phyloP scores from a whole-genome alignment of 495 filamentous ascomycete species.

The Niebla homalea region DNA sequence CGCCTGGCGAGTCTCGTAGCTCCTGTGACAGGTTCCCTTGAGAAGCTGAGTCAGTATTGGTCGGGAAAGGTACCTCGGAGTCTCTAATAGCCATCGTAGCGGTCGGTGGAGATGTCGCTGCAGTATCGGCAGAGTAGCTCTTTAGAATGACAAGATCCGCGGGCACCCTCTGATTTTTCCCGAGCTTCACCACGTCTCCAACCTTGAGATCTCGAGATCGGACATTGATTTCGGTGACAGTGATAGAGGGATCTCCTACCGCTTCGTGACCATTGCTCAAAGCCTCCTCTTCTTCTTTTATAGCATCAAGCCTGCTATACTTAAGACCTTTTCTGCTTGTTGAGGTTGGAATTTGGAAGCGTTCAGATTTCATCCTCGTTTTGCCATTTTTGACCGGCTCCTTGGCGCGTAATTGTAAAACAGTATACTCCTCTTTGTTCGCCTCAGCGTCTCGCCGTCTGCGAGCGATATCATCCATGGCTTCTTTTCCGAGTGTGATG shows the following conservation, averaged over 20 bases:
- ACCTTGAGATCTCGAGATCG: constrained; percentile 85
- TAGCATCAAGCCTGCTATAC: constrained; percentile 12
- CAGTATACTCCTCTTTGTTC: constrained; percentile 80
- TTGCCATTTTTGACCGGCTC: constrained; percentile 18
- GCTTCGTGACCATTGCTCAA: constrained; percentile 20
- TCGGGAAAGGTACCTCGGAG: too few species aligned
- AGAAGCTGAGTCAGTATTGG: too few species aligned
- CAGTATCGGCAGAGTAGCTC: constrained; percentile 53
- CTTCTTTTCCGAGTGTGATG: constrained; percentile 92
- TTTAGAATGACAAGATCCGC: constrained; percentile 91
- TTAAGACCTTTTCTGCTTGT: constrained; percentile 7
- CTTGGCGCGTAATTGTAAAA: constrained; percentile 51
- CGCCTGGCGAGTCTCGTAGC: background rate
- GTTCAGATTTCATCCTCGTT: constrained; percentile 14
- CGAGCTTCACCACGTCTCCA: constrained; percentile 83
- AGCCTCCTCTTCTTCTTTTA: constrained; percentile 36
- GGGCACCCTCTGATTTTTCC: constrained; percentile 81
- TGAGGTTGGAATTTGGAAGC: constrained; percentile 4
- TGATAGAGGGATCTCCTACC: constrained; percentile 3
- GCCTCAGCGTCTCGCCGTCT: constrained; percentile 81
- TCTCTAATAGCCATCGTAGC: too few species aligned
- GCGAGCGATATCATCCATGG: constrained; percentile 80
- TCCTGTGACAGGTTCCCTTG: background rate
- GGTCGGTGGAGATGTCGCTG: too few species aligned
- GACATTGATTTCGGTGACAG: constrained; percentile 51